phyloP scores from a whole-genome alignment of 805 yeast genomes.

The Barnettozyma vustinii region DNA sequence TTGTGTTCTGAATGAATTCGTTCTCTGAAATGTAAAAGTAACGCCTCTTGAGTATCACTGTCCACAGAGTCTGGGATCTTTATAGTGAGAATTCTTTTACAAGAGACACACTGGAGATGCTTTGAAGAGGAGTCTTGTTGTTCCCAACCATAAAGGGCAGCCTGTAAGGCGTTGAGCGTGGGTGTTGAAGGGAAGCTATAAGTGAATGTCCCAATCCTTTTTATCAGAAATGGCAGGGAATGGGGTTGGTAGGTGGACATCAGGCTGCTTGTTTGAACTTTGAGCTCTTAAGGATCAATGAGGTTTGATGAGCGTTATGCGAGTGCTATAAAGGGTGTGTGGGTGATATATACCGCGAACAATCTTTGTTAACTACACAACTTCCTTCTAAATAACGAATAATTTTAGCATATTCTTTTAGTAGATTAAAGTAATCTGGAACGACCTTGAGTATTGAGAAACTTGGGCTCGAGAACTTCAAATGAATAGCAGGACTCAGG shows the following conservation, averaged over 20 bases:
- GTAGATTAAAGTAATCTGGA: too few species aligned
- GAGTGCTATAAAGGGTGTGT: not conserved
- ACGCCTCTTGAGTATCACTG: not conserved
- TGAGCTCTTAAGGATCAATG: not conserved
- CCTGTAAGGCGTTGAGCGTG: not conserved
- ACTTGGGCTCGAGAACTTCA: too few species aligned
- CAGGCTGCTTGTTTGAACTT: not conserved
- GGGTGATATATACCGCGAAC: not conserved
- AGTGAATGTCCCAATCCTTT: not conserved
- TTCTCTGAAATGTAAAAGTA: not conserved
- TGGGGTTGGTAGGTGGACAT: conserved; percentile 1
- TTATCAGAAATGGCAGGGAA: not conserved
- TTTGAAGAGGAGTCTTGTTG: not conserved
- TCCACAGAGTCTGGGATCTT: not conserved
- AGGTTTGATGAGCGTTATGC: too few species aligned
- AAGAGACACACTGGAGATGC: not conserved
- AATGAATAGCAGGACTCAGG: too few species aligned
- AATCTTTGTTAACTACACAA: too few species aligned
- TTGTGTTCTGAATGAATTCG: not conserved
- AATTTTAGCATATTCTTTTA: too few species aligned
- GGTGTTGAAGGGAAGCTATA: not conserved
- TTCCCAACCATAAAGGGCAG: not conserved
- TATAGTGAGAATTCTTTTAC: not conserved
- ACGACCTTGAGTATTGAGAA: too few species aligned
- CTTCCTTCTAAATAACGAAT: too few species aligned